phyloP scores from a whole-genome alignment of 75 land plant genomes.

The Selaginella tamariscina region DNA sequence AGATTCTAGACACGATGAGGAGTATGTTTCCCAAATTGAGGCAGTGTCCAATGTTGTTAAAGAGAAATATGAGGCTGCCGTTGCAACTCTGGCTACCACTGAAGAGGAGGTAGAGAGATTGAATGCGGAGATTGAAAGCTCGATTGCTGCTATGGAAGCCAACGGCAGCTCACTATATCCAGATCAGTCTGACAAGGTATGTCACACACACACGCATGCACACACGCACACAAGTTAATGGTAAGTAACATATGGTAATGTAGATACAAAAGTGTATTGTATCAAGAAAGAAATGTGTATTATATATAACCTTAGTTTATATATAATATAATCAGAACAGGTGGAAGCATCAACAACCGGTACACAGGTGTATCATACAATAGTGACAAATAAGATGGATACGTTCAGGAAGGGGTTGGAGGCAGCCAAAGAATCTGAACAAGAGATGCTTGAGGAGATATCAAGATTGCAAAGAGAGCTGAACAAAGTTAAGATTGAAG shows the following conservation, averaged over 20 bases:
- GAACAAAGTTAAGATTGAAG: background rate
- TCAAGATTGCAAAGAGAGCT: background rate
- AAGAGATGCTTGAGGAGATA: background rate
- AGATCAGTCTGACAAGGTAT: too few species aligned
- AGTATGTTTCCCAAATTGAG: background rate
- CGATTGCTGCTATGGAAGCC: background rate
- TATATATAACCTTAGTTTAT: too few species aligned
- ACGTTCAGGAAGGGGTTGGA: background rate
- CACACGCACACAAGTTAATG: too few species aligned
- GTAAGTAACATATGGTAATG: too few species aligned
- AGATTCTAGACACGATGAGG: background rate
- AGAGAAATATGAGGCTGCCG: background rate
- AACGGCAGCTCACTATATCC: too few species aligned
- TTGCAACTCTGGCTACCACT: background rate
- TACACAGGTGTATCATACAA: too few species aligned
- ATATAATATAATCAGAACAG: too few species aligned
- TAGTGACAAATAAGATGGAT: background rate
- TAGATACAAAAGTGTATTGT: too few species aligned
- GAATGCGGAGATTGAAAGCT: background rate
- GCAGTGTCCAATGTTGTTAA: background rate
- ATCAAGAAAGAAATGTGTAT: too few species aligned
- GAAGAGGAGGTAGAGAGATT: background rate
- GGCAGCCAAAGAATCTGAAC: background rate
- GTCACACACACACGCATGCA: too few species aligned
- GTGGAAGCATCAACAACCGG: too few species aligned